These are phyloP conservation scores for Ulmus americana DNA, from an alignment of 331 rosid species.

Conservation along the genomic window DNA sequence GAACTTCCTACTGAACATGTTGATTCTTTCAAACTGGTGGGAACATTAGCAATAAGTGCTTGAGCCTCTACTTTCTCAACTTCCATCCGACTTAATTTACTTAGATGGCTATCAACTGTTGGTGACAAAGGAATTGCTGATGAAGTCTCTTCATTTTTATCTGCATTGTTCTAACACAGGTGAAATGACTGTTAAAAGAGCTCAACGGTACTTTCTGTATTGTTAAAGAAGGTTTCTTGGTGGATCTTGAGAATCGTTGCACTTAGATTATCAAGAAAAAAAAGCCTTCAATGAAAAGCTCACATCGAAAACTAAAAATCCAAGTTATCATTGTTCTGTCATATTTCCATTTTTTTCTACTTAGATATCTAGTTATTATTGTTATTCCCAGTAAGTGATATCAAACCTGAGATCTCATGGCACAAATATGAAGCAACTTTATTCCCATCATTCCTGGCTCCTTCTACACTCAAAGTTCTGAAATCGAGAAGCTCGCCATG, in stretches of 20 bases:
- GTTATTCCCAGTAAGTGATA: constrained; percentile 32
- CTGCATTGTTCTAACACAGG: constrained; percentile 70
- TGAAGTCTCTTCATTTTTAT: constrained; percentile 38
- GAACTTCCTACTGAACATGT: constrained; percentile 22
- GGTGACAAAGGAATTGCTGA: constrained; percentile 26
- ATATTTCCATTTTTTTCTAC: constrained; percentile 8
- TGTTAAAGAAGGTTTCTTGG: too few relatives aligned
- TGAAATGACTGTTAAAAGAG: constrained; percentile 47
- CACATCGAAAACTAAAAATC: constrained; percentile 23
- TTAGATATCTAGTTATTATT: constrained; percentile 9
- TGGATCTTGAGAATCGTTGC: too few relatives aligned
- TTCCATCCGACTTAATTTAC: constrained; percentile 19
- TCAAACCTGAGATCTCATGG: constrained; percentile 74
- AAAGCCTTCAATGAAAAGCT: constrained; percentile 19
- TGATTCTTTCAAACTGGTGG: constrained; percentile 16
- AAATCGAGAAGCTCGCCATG: constrained; percentile 45
- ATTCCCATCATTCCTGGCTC: constrained; percentile 10
- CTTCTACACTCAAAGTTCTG: constrained; percentile 27
- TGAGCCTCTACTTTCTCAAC: constrained; percentile 24
- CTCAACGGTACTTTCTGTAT: constrained; percentile 20
- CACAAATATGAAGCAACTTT: constrained; percentile 34
- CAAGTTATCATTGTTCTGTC: not conserved
- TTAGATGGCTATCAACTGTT: constrained; percentile 21
- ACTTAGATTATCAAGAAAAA: too few relatives aligned
- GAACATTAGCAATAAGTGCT: not conserved